Conservation (phyloP, 2,329 filamentous ascomycete genomes). For the Neonectria neomacrospora region DNA sequence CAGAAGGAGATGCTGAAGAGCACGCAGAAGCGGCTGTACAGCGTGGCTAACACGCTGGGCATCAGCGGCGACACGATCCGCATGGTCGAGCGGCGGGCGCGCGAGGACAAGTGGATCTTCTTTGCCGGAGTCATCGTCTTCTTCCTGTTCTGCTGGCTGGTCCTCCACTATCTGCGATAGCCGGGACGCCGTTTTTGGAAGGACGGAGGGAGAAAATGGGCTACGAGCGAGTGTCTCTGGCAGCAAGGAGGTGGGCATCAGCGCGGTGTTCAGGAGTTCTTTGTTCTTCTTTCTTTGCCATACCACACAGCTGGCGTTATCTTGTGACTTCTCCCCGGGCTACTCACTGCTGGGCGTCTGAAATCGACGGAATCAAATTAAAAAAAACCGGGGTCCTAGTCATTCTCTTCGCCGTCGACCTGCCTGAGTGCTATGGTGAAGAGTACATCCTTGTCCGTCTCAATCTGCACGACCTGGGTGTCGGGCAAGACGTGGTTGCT, state of each 20-base stretch:
- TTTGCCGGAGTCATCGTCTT: slow-evolving; percentile 87
- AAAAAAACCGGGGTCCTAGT: slow-evolving; percentile 25
- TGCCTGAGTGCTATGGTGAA: slow-evolving; percentile 76
- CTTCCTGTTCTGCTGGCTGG: slow-evolving; percentile 90
- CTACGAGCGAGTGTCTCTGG: slow-evolving; percentile 30
- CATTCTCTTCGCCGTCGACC: slow-evolving; percentile 50
- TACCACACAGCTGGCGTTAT: slow-evolving; percentile 24
- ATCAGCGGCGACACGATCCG: slow-evolving; percentile 96
- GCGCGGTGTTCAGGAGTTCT: slow-evolving; percentile 45
- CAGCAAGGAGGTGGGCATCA: slow-evolving; percentile 38
- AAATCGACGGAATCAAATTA: slow-evolving; percentile 10
- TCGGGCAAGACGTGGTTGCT: slow-evolving; percentile 78
- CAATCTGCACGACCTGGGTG: slow-evolving; percentile 69
- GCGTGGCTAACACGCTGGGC: slow-evolving; percentile 91
- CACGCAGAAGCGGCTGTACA: slow-evolving; percentile 91
- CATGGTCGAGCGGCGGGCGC: slow-evolving; percentile 91
- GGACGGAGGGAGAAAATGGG: slow-evolving; percentile 5
- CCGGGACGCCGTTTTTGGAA: slow-evolving; percentile 2
- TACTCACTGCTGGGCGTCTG: neutral
- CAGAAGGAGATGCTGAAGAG: slow-evolving; percentile 96
- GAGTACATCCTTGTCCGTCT: slow-evolving; percentile 72
- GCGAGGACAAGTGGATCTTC: slow-evolving; percentile 99
- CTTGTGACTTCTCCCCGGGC: neutral
- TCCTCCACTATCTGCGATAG: slow-evolving; percentile 80
- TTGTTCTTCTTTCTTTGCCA: slow-evolving; percentile 29